phyloP scores from a whole-genome alignment of 2,329 filamentous ascomycete species.

The Hypoxylon sp. region DNA sequence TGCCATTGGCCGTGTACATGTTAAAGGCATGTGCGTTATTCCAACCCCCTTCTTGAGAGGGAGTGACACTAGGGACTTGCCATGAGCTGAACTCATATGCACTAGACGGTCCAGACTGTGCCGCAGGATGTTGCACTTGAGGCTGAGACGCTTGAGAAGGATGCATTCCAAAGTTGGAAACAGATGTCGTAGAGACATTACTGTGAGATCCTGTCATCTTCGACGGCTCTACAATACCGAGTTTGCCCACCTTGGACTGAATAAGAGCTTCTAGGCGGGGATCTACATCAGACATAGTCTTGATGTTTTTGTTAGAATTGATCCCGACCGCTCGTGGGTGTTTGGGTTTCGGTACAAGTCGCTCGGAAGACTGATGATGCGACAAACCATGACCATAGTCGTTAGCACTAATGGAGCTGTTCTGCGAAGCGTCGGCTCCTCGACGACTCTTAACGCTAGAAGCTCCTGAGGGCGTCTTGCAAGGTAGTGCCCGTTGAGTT shows the following conservation, averaged over 20 bases:
- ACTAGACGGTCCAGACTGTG: constrained; percentile 25
- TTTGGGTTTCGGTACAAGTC: constrained; percentile 30
- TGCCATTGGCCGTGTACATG: constrained; percentile 30
- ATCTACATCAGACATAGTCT: constrained; percentile 44
- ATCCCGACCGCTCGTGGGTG: constrained; percentile 47
- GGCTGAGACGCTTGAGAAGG: constrained; percentile 30
- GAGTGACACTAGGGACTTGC: constrained; percentile 16
- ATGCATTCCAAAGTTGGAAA: constrained; percentile 62
- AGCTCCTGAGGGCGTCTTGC: constrained; percentile 49
- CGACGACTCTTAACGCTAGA: constrained; percentile 49
- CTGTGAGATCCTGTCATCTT: constrained; percentile 56
- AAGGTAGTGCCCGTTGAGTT: constrained; percentile 24
- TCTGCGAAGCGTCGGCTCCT: constrained; percentile 42
- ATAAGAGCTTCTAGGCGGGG: constrained; percentile 47
- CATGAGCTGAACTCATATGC: constrained; percentile 22
- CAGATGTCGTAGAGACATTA: constrained; percentile 64
- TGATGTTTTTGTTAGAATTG: constrained; percentile 48
- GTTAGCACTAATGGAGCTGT: constrained; percentile 44
- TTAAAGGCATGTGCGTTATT: constrained; percentile 31
- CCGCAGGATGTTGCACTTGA: constrained; percentile 12
- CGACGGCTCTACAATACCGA: constrained; percentile 7
- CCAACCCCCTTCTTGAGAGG: constrained; percentile 38
- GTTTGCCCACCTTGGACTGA: constrained; percentile 5
- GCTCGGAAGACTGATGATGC: constrained; percentile 41
- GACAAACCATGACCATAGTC: constrained; percentile 30